Conservation (phyloP, 352 stramenopile genomes). For the Pythium myriotylum region DNA sequence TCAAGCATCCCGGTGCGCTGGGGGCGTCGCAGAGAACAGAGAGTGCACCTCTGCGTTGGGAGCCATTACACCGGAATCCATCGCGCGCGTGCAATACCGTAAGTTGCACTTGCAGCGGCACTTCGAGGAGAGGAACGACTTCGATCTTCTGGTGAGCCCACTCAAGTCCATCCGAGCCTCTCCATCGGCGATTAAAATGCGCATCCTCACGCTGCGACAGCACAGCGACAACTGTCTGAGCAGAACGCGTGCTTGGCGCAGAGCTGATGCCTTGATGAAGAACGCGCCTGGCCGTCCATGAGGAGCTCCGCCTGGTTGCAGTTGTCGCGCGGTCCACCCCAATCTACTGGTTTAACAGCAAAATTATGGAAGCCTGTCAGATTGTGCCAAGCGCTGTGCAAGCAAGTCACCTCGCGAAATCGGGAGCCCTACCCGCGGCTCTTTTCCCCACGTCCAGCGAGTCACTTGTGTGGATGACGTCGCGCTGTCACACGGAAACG, state of each 20-base stretch:
- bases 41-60: no score
- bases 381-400: slow-evolving; percentile 18
- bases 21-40: not conserved
- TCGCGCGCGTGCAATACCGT: not conserved
- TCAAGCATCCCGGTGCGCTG: not conserved
- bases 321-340: no score
- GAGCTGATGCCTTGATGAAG: no score
- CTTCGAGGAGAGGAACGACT: no score
- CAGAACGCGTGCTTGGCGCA: not conserved
- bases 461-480: slow-evolving; percentile 10
- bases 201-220: not conserved
- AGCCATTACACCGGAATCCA: not conserved
- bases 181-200: not conserved
- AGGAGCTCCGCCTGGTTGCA: no score
- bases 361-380: not conserved
- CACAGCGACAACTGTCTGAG: not conserved
- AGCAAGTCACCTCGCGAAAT: not conserved
- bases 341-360: not conserved
- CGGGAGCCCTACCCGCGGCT: not conserved
- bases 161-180: not conserved
- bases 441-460: not conserved
- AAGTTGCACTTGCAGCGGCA: no score
- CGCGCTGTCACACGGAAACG: slow-evolving; percentile 2
- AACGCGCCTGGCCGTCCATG: no score
- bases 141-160: no score